Percentiles rank a stretch among this genome's conserved stretches.
phyloP scores from a whole-genome alignment of 768 basidiomycete genomes.

The Aureoboletus auriporus region DNA sequence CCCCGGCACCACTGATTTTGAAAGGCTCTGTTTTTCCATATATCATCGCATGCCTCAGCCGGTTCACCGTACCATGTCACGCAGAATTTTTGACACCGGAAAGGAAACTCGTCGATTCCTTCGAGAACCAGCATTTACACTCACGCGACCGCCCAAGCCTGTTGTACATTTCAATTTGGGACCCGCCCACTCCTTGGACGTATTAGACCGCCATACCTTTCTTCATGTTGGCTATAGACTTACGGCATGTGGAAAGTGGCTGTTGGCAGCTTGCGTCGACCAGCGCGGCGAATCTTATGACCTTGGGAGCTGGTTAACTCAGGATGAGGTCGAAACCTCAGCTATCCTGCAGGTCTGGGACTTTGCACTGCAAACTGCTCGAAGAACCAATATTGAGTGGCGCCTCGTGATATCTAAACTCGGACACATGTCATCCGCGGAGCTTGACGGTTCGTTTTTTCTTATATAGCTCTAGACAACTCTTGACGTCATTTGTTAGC shows the following conservation, averaged over 20 bases:
- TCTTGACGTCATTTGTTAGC: conserved; percentile 39
- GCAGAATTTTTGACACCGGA: conserved; percentile 40
- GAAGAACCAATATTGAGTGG: conserved; percentile 75
- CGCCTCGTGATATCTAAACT: conserved; percentile 67
- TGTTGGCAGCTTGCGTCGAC: conserved; percentile 70
- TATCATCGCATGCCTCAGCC: conserved; percentile 68
- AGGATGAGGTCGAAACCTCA: conserved; percentile 43
- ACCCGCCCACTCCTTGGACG: conserved; percentile 42
- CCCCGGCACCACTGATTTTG: conserved; percentile 27
- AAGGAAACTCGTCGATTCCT: conserved; percentile 47
- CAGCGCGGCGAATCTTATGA: conserved; percentile 76
- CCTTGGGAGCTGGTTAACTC: conserved; percentile 62
- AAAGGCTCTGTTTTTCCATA: conserved; percentile 55
- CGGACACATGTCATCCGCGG: conserved; percentile 53
- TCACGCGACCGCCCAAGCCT: conserved; percentile 44
- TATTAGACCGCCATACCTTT: conserved; percentile 55
- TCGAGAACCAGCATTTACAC: conserved; percentile 60
- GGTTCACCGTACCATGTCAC: conserved; percentile 59
- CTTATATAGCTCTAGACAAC: neutral
- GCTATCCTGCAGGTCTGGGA: conserved; percentile 64
- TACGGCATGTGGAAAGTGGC: conserved; percentile 70
- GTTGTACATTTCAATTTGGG: conserved; percentile 38
- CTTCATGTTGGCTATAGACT: conserved; percentile 75
- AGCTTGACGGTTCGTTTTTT: conserved; percentile 58
- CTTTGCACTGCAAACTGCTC: conserved; percentile 59